Conservation (phyloP, 768 basidiomycete species). For the Hypholoma sublateritium region DNA sequence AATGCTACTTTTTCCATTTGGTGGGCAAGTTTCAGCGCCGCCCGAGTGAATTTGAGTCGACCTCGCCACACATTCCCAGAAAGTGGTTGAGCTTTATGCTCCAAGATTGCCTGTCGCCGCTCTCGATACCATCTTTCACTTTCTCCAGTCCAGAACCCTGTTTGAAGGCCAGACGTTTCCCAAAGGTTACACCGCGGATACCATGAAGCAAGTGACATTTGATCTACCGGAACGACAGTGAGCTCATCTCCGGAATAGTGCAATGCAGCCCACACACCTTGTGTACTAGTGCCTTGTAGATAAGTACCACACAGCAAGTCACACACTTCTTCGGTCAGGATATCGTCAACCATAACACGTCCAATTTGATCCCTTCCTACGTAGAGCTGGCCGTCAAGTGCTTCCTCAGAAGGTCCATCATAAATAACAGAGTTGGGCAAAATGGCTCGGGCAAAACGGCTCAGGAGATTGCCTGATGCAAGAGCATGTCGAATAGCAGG, state of each 20-base stretch:
- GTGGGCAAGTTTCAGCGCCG: conserved; percentile 2
- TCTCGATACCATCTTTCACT: conserved; percentile 21
- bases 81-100: conserved; percentile 1
- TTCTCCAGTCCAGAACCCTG: conserved; percentile 19
- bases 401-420: conserved; percentile 9
- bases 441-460: conserved; percentile 7
- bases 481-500: conserved; percentile 10
- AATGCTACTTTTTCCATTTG: neutral
- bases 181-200: conserved; percentile 15
- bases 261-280: neutral
- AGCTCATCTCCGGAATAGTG: neutral
- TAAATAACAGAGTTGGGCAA: neutral
- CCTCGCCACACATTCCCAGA: conserved; percentile 2
- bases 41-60: neutral
- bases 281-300: conserved; percentile 9
- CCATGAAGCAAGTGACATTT: conserved; percentile 16
- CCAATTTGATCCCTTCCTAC: neutral
- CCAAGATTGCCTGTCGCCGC: conserved; percentile 5
- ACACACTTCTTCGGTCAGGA: conserved; percentile 9
- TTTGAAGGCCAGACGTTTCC: conserved; percentile 9
- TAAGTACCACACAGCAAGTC: conserved; percentile 18
- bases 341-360: conserved; percentile 13
- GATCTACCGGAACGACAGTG: neutral
- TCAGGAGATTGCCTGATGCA: conserved; percentile 9
- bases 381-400: neutral